Conservation (phyloP, 1,139 yeast genomes). For the Magnusiomyces paraingens region DNA sequence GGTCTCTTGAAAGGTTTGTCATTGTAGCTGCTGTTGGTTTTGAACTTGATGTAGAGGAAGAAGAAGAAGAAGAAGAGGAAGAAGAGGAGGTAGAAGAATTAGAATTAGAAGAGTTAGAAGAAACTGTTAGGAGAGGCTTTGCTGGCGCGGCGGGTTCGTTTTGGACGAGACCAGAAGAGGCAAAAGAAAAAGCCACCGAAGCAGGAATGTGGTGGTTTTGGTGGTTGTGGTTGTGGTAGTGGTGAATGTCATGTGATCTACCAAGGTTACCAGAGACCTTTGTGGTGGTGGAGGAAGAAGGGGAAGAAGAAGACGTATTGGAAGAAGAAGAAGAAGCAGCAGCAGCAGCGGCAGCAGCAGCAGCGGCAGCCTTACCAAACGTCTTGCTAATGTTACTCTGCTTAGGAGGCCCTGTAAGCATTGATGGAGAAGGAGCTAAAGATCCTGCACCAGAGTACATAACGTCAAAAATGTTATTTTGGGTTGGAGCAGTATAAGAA, state of each 20-base stretch:
- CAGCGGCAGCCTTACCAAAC: neutral
- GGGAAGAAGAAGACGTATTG: neutral
- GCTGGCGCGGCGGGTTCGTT: too few relatives aligned
- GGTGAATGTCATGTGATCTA: neutral
- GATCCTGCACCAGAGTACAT: neutral
- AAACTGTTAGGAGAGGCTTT: too few relatives aligned
- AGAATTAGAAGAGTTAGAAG: too few relatives aligned
- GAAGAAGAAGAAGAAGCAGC: neutral
- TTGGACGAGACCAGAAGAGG: too few relatives aligned
- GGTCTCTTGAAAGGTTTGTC: conserved; percentile 3
- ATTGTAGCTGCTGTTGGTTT: neutral
- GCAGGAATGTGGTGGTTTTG: neutral
- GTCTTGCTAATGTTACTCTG: conserved; percentile 3
- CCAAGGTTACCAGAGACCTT: neutral
- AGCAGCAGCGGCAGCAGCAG: neutral
- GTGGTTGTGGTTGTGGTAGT: neutral
- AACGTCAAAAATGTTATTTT: conserved; percentile 6
- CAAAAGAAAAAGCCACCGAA: too few relatives aligned
- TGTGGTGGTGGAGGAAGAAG: neutral
- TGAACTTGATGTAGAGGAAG: neutral
- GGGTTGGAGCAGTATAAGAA: neutral
- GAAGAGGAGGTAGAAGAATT: too few relatives aligned
- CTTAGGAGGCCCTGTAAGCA: neutral
- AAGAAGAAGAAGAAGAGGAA: too few relatives aligned
- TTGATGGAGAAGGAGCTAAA: neutral